Conservation (phyloP, 2,329 filamentous ascomycete genomes). For the Hymenoscyphus linearis region DNA sequence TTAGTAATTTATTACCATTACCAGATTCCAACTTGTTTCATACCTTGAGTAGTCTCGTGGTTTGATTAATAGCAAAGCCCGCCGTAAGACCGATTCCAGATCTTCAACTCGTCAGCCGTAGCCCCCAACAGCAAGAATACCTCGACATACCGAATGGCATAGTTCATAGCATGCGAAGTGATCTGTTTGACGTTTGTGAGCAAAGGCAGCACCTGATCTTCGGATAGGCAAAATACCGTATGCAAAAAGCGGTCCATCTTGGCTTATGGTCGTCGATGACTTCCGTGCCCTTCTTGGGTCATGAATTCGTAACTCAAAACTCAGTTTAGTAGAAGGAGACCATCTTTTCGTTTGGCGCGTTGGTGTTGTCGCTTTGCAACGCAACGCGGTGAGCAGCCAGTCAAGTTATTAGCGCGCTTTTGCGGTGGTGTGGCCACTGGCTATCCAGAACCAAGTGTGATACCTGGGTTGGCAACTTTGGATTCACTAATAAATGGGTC, state of each 20-base stretch:
- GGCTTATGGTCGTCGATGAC: not conserved
- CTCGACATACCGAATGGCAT: constrained; percentile 62
- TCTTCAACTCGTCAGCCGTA: constrained; percentile 28
- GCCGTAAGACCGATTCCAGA: constrained; percentile 84
- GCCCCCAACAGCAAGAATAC: not conserved
- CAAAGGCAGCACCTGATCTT: constrained; percentile 12
- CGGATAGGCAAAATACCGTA: constrained; percentile 42
- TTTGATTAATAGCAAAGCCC: constrained; percentile 78
- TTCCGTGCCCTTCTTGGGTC: not conserved
- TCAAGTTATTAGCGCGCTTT: constrained; percentile 1
- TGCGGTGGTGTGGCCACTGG: not conserved
- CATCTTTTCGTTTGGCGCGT: not conserved
- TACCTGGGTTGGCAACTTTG: not conserved
- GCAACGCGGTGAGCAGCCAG: constrained; percentile 4
- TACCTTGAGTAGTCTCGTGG: constrained; percentile 67
- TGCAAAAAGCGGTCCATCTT: constrained; percentile 44
- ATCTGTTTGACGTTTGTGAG: constrained; percentile 39
- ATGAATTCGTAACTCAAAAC: not conserved
- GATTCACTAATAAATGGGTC: not conserved
- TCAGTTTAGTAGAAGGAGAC: not conserved
- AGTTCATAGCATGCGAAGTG: constrained; percentile 64
- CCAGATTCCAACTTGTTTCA: not conserved
- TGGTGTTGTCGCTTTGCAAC: constrained; percentile 1
- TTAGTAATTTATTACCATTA: not conserved
- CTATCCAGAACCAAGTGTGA: not conserved